These are phyloP conservation scores for Fusarium sp. DNA, from an alignment of 2,329 filamentous ascomycete species.

Conservation along the genomic window DNA sequence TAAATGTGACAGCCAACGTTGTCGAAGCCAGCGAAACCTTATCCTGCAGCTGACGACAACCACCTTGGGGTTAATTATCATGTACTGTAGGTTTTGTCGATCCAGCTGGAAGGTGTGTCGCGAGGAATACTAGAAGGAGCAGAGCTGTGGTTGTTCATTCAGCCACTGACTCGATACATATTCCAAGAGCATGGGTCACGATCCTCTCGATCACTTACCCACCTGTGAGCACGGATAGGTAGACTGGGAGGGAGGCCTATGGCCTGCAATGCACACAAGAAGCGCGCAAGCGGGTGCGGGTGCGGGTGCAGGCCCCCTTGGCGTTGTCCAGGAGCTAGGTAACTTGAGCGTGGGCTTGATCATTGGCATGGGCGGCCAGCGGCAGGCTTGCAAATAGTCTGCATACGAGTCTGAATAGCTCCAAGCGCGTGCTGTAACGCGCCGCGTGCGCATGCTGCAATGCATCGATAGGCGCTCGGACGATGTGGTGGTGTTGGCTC, in stretches of 20 bases:
- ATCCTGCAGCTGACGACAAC: not conserved
- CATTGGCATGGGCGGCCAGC: not conserved
- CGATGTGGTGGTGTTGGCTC: slow-evolving; percentile 15
- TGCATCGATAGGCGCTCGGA: slow-evolving; percentile 19
- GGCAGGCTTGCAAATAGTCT: slow-evolving; percentile 11
- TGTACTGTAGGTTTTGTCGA: not conserved
- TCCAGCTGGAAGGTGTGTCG: not conserved
- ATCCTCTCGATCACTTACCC: slow-evolving; percentile 12
- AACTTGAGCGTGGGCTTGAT: not conserved
- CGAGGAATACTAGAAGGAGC: not conserved
- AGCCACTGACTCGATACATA: slow-evolving; percentile 2
- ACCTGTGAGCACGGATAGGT: not conserved
- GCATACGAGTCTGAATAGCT: slow-evolving; percentile 7
- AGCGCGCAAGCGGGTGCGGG: not conserved
- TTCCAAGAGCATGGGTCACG: slow-evolving; percentile 13
- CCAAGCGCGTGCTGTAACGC: slow-evolving; percentile 1
- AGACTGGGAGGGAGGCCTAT: slow-evolving; percentile 23
- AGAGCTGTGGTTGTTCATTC: not conserved
- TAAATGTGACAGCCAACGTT: slow-evolving; percentile 15
- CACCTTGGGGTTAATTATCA: not conserved
- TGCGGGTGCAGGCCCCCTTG: not conserved
- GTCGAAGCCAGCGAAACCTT: slow-evolving; percentile 12
- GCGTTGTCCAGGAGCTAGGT: not conserved
- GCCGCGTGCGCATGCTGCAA: slow-evolving; percentile 8
- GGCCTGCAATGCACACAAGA: slow-evolving; percentile 27